A percentile compares a stretch with the other conserved stretches of the same genome.
phyloP scores from a whole-genome alignment of 371 early-diverging fungal species.

The Mortierella sp. region DNA sequence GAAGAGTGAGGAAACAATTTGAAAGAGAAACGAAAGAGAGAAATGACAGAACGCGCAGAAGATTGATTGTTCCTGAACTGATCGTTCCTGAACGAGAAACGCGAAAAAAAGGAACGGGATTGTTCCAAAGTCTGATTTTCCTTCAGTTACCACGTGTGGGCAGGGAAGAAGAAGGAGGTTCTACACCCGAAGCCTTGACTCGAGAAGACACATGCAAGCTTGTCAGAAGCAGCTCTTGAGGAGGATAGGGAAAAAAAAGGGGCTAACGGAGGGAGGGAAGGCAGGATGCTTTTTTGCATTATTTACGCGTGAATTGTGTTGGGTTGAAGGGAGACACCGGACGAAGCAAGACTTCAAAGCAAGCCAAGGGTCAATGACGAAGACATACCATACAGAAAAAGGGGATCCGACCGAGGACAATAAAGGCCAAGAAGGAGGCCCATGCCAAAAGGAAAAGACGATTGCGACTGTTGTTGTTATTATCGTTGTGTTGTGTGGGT shows the following conservation, averaged over 20 bases:
- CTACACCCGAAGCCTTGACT: background rate
- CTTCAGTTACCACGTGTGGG: too few relatives aligned
- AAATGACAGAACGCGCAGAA: background rate
- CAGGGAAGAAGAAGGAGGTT: background rate
- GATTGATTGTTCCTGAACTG: too few relatives aligned
- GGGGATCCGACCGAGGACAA: background rate
- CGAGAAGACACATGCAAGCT: background rate
- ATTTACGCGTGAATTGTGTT: background rate
- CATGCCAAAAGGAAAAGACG: background rate
- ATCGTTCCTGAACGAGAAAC: too few relatives aligned
- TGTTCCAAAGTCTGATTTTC: too few relatives aligned
- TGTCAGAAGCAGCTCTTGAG: background rate
- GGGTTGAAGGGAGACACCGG: too few relatives aligned
- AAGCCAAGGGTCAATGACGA: conserved; percentile 1
- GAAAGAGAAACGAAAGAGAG: background rate
- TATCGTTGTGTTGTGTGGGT: background rate
- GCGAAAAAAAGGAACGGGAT: too few relatives aligned
- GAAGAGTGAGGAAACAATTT: too few relatives aligned
- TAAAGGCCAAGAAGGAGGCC: background rate
- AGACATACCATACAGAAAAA: background rate
- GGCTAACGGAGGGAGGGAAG: background rate
- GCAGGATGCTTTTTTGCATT: background rate
- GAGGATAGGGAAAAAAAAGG: background rate
- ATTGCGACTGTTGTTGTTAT: background rate
- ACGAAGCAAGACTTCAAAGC: background rate